Conservation (phyloP, 805 yeast species). For the Blastobotrys robertii region DNA sequence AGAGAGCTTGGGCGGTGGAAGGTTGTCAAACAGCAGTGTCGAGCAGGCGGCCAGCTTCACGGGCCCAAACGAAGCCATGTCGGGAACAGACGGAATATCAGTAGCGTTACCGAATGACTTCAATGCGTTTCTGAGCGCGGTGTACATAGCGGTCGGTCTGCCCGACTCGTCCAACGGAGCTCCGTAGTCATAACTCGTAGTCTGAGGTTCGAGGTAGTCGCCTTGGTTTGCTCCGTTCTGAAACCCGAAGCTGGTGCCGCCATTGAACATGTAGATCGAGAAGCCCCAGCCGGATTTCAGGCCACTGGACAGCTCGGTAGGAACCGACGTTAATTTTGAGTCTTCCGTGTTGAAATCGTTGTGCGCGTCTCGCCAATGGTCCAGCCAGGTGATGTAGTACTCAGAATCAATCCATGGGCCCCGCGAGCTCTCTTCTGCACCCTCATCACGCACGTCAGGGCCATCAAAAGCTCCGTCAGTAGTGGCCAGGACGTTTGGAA, state of each 20-base stretch:
- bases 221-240: slow-evolving; percentile 1
- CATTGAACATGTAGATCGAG: slow-evolving; percentile 2
- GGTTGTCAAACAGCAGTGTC: neutral
- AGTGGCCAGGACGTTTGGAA: slow-evolving; percentile 1
- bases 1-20: neutral
- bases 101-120: neutral
- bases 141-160: slow-evolving; percentile 2
- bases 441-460: neutral
- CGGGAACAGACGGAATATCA: neutral
- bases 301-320: too few species aligned
- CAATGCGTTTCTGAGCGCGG: neutral
- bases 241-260: slow-evolving; percentile 5
- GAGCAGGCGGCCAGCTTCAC: neutral
- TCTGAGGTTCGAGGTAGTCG: neutral
- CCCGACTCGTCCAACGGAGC: slow-evolving; percentile 6
- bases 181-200: slow-evolving; percentile 4
- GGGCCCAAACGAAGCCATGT: neutral
- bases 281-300: neutral
- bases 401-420: slow-evolving; percentile 2
- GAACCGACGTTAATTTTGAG: neutral
- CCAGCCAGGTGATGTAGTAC: slow-evolving; percentile 5
- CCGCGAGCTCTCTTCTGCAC: neutral
- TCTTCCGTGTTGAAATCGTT: neutral
- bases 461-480: slow-evolving; percentile 2
- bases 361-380: slow-evolving; percentile 1